Evolutionary conservation across 2,329 filamentous ascomycete species (phyloP).

Genomic region (Colletotrichum tabaci): DNA sequence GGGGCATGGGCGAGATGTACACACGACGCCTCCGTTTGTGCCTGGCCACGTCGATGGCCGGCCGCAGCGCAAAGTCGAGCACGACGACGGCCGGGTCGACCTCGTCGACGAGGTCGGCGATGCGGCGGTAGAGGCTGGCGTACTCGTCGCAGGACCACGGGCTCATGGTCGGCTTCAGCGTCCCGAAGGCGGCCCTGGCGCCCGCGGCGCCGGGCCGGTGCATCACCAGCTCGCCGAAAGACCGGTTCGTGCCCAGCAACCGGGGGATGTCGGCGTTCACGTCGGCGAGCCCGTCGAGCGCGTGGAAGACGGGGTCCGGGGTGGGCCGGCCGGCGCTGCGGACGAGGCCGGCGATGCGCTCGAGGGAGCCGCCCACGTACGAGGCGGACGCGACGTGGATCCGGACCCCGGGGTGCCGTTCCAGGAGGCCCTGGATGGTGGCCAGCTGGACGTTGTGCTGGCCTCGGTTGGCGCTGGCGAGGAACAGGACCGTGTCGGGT

Average conservation of each 20-base stretch:
- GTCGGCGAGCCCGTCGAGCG: constrained; percentile 41
- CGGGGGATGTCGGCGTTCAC: constrained; percentile 24
- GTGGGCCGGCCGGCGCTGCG: constrained; percentile 39
- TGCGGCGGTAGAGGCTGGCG: constrained; percentile 46
- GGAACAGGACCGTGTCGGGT: constrained; percentile 53
- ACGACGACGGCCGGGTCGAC: constrained; percentile 52
- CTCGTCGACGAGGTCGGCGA: constrained; percentile 47
- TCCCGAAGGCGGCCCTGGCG: constrained; percentile 24
- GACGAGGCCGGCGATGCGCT: constrained; percentile 40
- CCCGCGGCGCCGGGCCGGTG: constrained; percentile 44
- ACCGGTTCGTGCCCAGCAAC: too few relatives aligned
- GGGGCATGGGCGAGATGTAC: constrained; percentile 49
- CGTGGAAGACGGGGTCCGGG: constrained; percentile 46
- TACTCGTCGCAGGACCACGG: constrained; percentile 49
- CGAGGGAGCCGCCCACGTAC: constrained; percentile 32
- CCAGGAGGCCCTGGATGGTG: constrained; percentile 52
- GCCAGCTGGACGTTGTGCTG: constrained; percentile 56
- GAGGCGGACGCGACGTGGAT: constrained; percentile 55
- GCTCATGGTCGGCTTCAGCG: constrained; percentile 38
- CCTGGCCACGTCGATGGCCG: constrained; percentile 46
- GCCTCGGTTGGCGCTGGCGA: constrained; percentile 52
- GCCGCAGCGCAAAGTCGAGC: constrained; percentile 51
- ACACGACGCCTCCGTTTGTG: constrained; percentile 33
- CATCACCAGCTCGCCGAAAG: constrained; percentile 26
- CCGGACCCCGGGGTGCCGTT: constrained; percentile 50